phyloP scores from a whole-genome alignment of 1,284 basidiomycete genomes.

The Leccinum pachyderme region DNA sequence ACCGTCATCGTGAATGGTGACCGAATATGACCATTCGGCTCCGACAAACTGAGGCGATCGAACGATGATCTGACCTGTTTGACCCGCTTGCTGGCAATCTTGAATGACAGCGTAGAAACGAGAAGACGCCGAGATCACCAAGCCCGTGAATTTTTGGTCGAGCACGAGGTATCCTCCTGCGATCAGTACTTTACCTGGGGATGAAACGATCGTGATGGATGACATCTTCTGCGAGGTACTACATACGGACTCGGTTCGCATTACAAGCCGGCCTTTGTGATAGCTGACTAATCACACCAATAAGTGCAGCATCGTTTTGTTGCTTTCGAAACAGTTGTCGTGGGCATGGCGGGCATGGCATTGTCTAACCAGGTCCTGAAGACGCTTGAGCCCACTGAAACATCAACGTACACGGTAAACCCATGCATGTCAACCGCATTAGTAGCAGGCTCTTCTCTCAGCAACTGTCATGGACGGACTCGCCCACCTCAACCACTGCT shows the following conservation, averaged over 20 bases:
- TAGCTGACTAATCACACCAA: slow-evolving; percentile 25
- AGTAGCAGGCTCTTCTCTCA: too few relatives aligned
- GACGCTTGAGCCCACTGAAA: too few relatives aligned
- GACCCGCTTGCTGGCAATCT: slow-evolving; percentile 30
- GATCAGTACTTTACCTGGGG: slow-evolving; percentile 93
- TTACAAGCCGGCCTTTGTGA: not conserved
- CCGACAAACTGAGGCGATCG: slow-evolving; percentile 88
- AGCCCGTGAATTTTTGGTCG: slow-evolving; percentile 78
- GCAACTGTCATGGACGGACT: too few relatives aligned
- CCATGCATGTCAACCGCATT: too few relatives aligned
- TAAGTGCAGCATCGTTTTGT: not conserved
- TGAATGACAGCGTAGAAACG: slow-evolving; percentile 84
- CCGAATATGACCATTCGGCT: slow-evolving; percentile 77
- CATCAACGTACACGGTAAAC: too few relatives aligned
- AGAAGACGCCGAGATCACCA: slow-evolving; percentile 88
- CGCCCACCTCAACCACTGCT: too few relatives aligned
- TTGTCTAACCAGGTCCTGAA: too few relatives aligned
- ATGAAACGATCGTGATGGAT: slow-evolving; percentile 69
- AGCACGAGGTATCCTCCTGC: slow-evolving; percentile 95
- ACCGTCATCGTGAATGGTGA: slow-evolving; percentile 41
- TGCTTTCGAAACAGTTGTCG: too few relatives aligned
- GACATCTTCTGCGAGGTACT: slow-evolving; percentile 32
- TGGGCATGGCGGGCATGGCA: too few relatives aligned
- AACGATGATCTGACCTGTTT: slow-evolving; percentile 61
- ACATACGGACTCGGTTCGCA: too few relatives aligned